Base-by-base conservation (phyloP, 257 asterid species). In the Lycium barbarum region DNA sequence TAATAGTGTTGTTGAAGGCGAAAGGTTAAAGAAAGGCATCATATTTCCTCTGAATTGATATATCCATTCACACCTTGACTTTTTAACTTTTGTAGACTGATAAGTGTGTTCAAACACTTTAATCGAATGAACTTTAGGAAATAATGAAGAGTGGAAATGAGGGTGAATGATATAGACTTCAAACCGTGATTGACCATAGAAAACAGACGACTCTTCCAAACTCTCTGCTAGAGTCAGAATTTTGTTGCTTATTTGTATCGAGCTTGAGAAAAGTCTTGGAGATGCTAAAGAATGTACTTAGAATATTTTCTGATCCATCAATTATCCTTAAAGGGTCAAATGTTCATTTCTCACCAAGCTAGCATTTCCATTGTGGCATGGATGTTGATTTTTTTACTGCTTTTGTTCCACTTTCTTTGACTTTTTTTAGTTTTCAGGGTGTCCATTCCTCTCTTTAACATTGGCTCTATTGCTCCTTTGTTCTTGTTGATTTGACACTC, bases 271-370 rank as follows among this genome's bases (percentile, higher is more conserved):
- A 17, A 70, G 0, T 43, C 26, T 12, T 68, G 78, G 78, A 68
- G 53, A 38, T 68, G 78, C 53, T 5, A 68, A 38, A 68, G 3
- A 68, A 38, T 68, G 78, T 68, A 15, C 26, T 15, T 6, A 3
- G 2, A 70, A 40, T 38, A 70, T 70, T 20, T 36, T 40, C 15
- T 0, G 2, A 40, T 70, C 54, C 54, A 2, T 70, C 14, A 0
- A 54, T 15, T 26, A 15, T 70, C 15, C 15, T 38, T 14, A 3
- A 38, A 38, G 78, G 78, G 14, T 70, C 17, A 8, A 15, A 0
- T 40, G 54, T 40, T 70, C 79, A 70, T 9, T 40, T 70, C 26
- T 70, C 4, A 7, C 79, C 79, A 70, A 70, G 54, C 78, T 38
- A 70, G 33, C 54, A 70, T 70, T 70, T 70, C 53, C 17, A 11